Evolutionary conservation across 495 filamentous ascomycete genomes (phyloP), one percentile per base, ranked within the genome.

Genomic region (Penicillium longicatenatum): DNA sequence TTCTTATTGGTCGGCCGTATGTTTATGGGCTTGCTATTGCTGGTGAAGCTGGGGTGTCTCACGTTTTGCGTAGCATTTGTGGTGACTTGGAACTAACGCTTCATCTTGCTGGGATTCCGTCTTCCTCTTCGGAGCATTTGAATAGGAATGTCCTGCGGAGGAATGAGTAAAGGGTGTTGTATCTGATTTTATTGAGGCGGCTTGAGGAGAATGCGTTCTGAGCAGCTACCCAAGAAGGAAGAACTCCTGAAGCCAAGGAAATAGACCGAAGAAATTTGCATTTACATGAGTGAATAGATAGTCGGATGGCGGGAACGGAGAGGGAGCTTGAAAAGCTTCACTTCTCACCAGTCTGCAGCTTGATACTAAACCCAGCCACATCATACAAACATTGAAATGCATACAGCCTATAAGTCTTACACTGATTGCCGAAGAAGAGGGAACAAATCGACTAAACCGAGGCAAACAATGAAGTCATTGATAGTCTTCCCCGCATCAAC

Each of bases 1-100:
- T 83, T 0, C 58, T 83, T 20, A 62, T 85, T 33, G 83, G 84
- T 14, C 62, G 82, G 45, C 67, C 67, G 17, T 70, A 52, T 29
- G 60, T 72, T 10, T 72, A 72, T 46, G 69, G 66, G n/a, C 44
- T 68, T 31, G 66, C 60, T 3, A 58, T 70, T 22, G 65, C 55
- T 29, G 69, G 69, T 2, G 60, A 70, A 22, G 17, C 26, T 12
- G 69, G 69, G 14, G 69, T 60, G n/a, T 50, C 52, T 17, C 65
- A 72, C 51, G 69, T 63, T 6, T 16, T 72, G n/a, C 54, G 51
- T 20, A 57, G 60, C 10, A n/a, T 72, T 3, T 26, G 68, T 12
- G 65, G 58, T 43, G 61, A 61, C 29, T 16, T 64, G 4, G 21
- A 64, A 12, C 21, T 64, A 33, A 51, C 29, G 6, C 35, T 57